Evolutionary conservation across 2,329 filamentous ascomycete genomes (phyloP), one percentile per base, ranked within the genome.

Genomic region (Chaetomium strumarium): DNA sequence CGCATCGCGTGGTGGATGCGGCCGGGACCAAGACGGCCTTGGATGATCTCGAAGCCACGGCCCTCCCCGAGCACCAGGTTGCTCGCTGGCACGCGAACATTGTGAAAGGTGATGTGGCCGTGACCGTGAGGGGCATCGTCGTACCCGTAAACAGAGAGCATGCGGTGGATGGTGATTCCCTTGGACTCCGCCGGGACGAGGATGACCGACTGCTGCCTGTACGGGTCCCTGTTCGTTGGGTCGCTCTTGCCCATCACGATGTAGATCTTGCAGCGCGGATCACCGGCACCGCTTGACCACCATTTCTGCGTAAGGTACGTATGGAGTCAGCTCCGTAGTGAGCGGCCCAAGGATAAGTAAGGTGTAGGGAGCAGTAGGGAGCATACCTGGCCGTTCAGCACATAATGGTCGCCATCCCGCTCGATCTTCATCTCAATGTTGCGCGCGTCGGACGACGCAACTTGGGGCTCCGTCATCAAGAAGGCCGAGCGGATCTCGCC

Each of bases 1-100:
- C 93, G 85, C 93, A 99, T 99, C 55, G 90, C 90, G 74, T 99
- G 93, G 75, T 99, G 93, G 67, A 99, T 97, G 53, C 93, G 88
- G 33, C 93, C 93, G 1, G 93, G 93, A 1, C 93, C 93, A 20
- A 99, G 85, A 62, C 93, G 89, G 53, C 93, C 93, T 70, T 99
- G 93, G 66, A 99, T 96, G 67, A 99, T 96, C 72, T 99, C 93
- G 69, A 99, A 99, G 17, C 93, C 93, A 58, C 89, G 84, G 59
- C 93, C 93, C 69, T 93, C 89, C 55, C 93, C 92, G 3, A 99
- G 85, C 11, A 97, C 87, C 66, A 99, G 85, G 74, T 88, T 93
- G 63, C 76, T 75, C 31, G 77, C 83, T 8, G 92, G 92, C 0
- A 99, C 88, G 54, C 92, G 87, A 57, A 97, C 93, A 67, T 97